Evolutionary conservation across 768 basidiomycete genomes (phyloP).

Genomic region (Suillus decipiens): DNA sequence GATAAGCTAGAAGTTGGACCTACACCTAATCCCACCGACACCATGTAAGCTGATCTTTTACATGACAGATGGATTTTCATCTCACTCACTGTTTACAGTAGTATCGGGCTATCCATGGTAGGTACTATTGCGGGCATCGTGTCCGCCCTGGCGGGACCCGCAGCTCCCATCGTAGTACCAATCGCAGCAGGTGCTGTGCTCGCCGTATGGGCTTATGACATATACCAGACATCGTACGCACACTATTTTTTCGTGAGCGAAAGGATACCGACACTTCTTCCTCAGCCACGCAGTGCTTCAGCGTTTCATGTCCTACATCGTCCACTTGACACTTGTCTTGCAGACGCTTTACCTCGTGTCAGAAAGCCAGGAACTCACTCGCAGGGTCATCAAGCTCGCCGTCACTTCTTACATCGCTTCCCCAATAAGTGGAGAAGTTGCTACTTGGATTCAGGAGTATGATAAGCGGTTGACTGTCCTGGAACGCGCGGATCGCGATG

Average conservation of each 20-base stretch:
- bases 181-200: neutral
- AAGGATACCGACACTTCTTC: neutral
- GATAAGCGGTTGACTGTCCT: neutral
- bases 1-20: too few relatives aligned
- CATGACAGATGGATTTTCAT: too few relatives aligned
- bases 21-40: too few relatives aligned
- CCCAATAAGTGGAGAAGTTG: too few relatives aligned
- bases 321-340: slow-evolving; percentile 27
- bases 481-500: neutral
- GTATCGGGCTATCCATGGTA: neutral
- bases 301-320: slow-evolving; percentile 27
- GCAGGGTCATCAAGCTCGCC: neutral
- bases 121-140: neutral
- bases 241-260: neutral
- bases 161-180: slow-evolving; percentile 2
- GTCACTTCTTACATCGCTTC: neutral
- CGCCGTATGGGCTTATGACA: slow-evolving; percentile 3
- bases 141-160: neutral
- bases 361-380: neutral
- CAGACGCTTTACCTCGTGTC: slow-evolving; percentile 20
- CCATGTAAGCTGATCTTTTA: too few relatives aligned
- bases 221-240: slow-evolving; percentile 1
- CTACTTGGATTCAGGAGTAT: neutral
- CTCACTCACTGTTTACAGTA: neutral
- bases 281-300: slow-evolving; percentile 13